Percentiles rank a stretch among this genome's conserved stretches.
Evolutionary conservation across 164 flowering plant genomes (phyloP).

Genomic region (Akebia trifoliata): DNA sequence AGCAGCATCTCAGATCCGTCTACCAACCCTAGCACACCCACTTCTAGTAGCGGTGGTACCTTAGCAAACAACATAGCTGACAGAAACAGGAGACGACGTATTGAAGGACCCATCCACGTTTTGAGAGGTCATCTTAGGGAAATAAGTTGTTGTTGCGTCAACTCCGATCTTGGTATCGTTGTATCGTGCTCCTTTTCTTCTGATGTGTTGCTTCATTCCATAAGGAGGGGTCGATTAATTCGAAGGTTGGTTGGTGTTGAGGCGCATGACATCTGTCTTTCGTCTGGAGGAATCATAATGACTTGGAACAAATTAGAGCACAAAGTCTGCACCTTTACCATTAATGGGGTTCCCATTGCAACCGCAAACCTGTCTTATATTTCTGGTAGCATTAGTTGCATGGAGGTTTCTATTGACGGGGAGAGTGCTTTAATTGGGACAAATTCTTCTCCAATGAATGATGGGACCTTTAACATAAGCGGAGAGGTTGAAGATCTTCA

Average conservation of each 20-base stretch:
- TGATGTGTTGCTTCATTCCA: constrained; percentile 78
- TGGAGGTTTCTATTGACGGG: constrained; percentile 84
- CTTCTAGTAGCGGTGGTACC: constrained; percentile 39
- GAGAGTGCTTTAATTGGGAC: constrained; percentile 63
- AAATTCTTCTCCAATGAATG: constrained; percentile 36
- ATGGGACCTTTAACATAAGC: constrained; percentile 20
- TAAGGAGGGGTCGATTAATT: constrained; percentile 76
- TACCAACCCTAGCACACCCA: constrained; percentile 34
- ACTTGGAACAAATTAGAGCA: constrained; percentile 65
- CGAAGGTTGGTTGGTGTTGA: constrained; percentile 60
- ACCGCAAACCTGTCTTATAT: constrained; percentile 42
- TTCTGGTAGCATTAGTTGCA: constrained; percentile 61
- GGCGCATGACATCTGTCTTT: constrained; percentile 76
- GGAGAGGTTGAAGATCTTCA: constrained; percentile 17
- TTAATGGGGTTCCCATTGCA: constrained; percentile 70
- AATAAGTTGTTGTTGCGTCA: constrained; percentile 70
- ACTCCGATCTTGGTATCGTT: constrained; percentile 77
- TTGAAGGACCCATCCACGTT: constrained; percentile 92
- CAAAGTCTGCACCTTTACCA: constrained; percentile 55
- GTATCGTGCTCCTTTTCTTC: constrained; percentile 73
- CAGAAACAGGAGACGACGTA: constrained; percentile 48
- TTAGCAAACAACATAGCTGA: constrained; percentile 41
- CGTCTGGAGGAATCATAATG: constrained; percentile 67
- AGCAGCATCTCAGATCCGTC: constrained; percentile 48
- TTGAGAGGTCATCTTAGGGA: constrained; percentile 82